Base-by-base conservation (phyloP, 2,329 filamentous ascomycete species). In the Microascus cirrosus region DNA sequence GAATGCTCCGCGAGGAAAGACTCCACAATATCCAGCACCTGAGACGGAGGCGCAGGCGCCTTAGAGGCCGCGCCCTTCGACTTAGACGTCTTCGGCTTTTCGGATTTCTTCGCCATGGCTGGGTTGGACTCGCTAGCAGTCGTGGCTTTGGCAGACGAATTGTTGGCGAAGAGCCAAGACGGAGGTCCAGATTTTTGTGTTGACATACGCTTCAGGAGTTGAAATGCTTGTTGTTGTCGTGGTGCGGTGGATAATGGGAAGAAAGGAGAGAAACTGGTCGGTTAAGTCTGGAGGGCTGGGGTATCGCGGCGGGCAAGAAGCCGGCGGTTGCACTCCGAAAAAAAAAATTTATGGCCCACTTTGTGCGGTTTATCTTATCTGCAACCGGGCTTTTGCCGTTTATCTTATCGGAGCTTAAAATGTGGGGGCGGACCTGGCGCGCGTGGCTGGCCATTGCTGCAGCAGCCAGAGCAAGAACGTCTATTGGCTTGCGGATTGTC, bases 11-110 rank as follows among this genome's bases (percentile, higher is more conserved):
- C 77, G 55, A 91, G 76, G 69, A 90, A 91, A 24, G 73, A 71
- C 61, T 83, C 82, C 64, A 91, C 78, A 18, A 89, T 74, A 60
- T 84, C 80, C 66, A 91, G 74, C 39, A 91, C 74, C 69, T 87
- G 78, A 32, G 78, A 70, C 4, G 86, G 79, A 53, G 73, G 68
- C 32, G 69, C 59, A 56, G 57, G 53, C 52, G 60, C 48, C 13
- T 63, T 58, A 11, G 45, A 54, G 45, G 61, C 60, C 52, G 62
- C 58, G 61, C 59, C 59, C 54, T 60, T 62, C 13, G 56, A 18
- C 50, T 59, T 57, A 10, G 45, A 18, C 56, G 61, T 56, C 60
- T 64, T 65, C 35, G 59, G 54, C 61, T 65, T 58, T 22, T 64
- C 62, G 28, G 60, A 54, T 54, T 58, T 62, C 63, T 59, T 73